These are phyloP conservation scores for Aquilaria agallochum DNA, from an alignment of 441 rosid genomes.

Conservation along the genomic window DNA sequence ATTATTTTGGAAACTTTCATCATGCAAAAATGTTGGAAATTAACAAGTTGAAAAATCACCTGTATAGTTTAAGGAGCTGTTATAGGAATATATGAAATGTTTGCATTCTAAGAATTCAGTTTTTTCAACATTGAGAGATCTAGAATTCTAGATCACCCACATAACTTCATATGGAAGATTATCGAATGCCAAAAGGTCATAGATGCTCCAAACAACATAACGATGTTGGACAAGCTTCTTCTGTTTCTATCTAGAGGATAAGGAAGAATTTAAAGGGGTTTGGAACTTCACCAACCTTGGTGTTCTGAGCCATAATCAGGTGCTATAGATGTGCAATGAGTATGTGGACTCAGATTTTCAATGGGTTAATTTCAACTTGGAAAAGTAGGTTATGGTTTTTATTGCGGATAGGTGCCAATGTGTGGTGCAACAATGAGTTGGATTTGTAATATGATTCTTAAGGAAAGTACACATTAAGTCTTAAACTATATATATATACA, in stretches of 20 bases:
- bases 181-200: conserved; percentile 32
- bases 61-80: conserved; percentile 32
- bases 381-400: conserved; percentile 35
- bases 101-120: conserved; percentile 33
- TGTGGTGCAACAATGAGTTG: conserved; percentile 30
- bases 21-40: too few species aligned
- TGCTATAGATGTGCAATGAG: conserved; percentile 37
- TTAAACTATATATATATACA: too few species aligned
- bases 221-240: conserved; percentile 36
- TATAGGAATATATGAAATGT: conserved; percentile 31
- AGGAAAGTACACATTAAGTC: too few species aligned
- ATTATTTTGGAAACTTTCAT: too few species aligned
- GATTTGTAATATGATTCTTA: conserved; percentile 14
- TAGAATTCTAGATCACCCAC: conserved; percentile 36
- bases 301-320: conserved; percentile 40
- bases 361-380: conserved; percentile 34
- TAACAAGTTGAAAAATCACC: too few species aligned
- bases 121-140: conserved; percentile 39
- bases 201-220: conserved; percentile 41
- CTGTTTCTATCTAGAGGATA: conserved; percentile 39
- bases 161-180: conserved; percentile 37
- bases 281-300: conserved; percentile 47
- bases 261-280: conserved; percentile 32
- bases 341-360: conserved; percentile 29
- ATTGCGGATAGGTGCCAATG: conserved; percentile 25